Evolutionary conservation across 2,329 filamentous ascomycete genomes (phyloP).

Genomic region (Scorias spongiosa): DNA sequence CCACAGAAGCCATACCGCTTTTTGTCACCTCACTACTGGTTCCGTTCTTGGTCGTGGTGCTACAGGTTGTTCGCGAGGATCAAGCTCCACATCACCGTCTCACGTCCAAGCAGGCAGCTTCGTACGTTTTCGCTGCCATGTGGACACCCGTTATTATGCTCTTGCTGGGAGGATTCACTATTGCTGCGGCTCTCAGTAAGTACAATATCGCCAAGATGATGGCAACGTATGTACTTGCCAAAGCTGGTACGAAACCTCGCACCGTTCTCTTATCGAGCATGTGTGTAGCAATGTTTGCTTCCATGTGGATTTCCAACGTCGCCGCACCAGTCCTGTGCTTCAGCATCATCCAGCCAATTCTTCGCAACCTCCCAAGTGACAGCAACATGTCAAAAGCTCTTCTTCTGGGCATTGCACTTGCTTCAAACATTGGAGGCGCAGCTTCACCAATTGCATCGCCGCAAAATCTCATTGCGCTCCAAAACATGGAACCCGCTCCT

Average conservation of each 20-base stretch:
- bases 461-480: conserved; percentile 90
- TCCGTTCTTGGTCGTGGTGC: conserved; percentile 78
- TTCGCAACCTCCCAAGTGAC: conserved; percentile 79
- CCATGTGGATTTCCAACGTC: conserved; percentile 98
- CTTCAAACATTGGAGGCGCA: conserved; percentile 91
- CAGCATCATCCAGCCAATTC: conserved; percentile 93
- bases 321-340: conserved; percentile 94
- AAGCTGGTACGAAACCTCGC: conserved; percentile 78
- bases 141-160: conserved; percentile 99
- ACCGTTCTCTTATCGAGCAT: conserved; percentile 94
- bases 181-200: conserved; percentile 88
- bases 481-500: conserved; percentile 84
- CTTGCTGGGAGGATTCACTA: conserved; percentile 84
- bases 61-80: conserved; percentile 70
- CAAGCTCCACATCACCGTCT: conserved; percentile 55
- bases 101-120: conserved; percentile 63
- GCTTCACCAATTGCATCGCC: conserved; percentile 94
- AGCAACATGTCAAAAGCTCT: conserved; percentile 90
- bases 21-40: conserved; percentile 93
- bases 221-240: conserved; percentile 89
- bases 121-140: conserved; percentile 85
- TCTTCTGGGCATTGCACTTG: conserved; percentile 85
- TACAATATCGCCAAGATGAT: conserved; percentile 97
- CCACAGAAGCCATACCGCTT: conserved; percentile 84
- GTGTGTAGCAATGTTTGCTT: conserved; percentile 94